Conservation (phyloP, 108 stramenopile genomes). For the Pseudonitzschia multiseries region DNA sequence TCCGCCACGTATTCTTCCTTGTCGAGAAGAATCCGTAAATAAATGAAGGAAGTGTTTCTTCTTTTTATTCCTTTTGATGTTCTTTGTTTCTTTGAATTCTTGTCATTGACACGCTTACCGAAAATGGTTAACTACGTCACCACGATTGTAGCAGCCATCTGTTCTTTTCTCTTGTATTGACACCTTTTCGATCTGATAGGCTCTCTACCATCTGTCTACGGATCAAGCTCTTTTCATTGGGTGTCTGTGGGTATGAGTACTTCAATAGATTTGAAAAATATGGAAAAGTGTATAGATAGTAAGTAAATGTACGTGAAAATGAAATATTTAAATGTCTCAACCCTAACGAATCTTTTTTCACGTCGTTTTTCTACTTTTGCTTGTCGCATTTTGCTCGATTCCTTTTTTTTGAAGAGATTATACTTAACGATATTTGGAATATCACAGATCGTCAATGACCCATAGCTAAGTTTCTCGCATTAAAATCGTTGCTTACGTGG, state of each 20-base stretch:
- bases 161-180: conserved; percentile 4
- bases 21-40: neutral
- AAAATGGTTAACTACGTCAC: neutral
- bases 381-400: neutral
- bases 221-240: neutral
- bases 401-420: neutral
- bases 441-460: neutral
- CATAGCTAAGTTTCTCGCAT: neutral
- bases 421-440: neutral
- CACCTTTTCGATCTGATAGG: neutral
- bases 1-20: neutral
- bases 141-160: neutral
- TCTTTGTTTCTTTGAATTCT: neutral
- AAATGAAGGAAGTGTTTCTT: neutral
- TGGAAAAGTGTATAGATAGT: neutral
- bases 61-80: neutral
- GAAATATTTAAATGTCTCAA: no score
- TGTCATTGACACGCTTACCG: neutral
- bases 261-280: neutral
- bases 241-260: no score
- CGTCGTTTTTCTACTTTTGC: no score
- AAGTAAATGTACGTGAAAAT: no score
- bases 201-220: neutral
- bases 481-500: neutral
- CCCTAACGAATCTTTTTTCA: no score